Evolutionary conservation across 1,284 basidiomycete genomes (phyloP), one percentile per base, ranked within the genome.

Genomic region (Melampsora americana): DNA sequence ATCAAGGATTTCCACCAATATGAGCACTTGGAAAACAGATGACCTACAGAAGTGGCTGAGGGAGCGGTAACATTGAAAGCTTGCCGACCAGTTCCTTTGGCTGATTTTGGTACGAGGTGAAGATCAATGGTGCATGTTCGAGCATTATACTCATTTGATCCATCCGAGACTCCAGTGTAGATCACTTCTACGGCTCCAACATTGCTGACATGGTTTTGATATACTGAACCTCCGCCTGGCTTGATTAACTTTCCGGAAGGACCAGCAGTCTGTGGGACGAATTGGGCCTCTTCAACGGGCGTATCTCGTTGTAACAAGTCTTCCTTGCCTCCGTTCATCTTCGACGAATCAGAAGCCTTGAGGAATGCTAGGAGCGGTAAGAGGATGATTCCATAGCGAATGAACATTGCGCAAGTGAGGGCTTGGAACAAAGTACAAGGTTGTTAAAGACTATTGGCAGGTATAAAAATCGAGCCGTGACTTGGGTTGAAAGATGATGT

Each of bases 81-180:
- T 50, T 28, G 20, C 23, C 39, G 39, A 42, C 6, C 6, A 42
- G 26, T 48, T 56, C 14, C 32, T n/a, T 42, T 65, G 42, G 9
- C 44, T 48, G 69, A 48, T 28, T n/a, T 60, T 66, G 70, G 70
- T 39, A 66, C 62, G 11, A 73, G 48, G 26, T 65, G 62, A 73
- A 73, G 28, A 59, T 73, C 70, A 32, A 73, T 73, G 7, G 70
- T 65, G 30, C 61, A 65, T 56, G 70, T 73, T 73, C 70, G 60
- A 48, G 70, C 70, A 26, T 48, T 48, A 56, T 62, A 46, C 50
- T 59, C 50, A 59, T 65, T 66, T 32, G 70, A 64, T 14, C 70
- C 70, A 66, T 73, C 70, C 30, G 70, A 73, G 23, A 73, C 70
- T 12, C 70, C 70, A n/a, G 26, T 53, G 30, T 73, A 73, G 28